phyloP scores from a whole-genome alignment of 2,329 filamentous ascomycete genomes.

The Zymoseptoria tritici region DNA sequence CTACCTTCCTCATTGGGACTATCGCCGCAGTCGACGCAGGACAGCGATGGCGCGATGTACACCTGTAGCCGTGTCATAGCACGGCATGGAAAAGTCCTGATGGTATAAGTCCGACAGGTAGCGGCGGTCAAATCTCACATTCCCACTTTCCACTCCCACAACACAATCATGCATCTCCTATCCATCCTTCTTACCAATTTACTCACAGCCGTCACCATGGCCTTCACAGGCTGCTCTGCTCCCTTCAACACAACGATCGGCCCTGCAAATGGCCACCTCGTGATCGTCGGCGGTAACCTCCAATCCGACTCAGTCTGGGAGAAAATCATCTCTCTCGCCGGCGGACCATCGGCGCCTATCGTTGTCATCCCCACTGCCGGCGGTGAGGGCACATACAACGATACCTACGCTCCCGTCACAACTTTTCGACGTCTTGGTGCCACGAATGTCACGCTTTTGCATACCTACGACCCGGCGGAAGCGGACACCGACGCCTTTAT shows the following conservation, averaged over 20 bases:
- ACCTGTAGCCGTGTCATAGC: not conserved
- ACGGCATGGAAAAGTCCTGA: not conserved
- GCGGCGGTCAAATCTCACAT: not conserved
- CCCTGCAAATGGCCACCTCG: constrained; percentile 15
- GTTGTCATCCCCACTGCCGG: constrained; percentile 18
- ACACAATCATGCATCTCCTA: not conserved
- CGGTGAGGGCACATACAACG: constrained; percentile 14
- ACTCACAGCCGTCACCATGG: not conserved
- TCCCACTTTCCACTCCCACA: not conserved
- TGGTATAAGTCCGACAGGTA: not conserved
- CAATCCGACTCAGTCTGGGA: constrained; percentile 13
- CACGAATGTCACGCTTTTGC: constrained; percentile 16
- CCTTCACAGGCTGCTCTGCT: not conserved
- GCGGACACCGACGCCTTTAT: constrained; percentile 18
- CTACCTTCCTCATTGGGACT: not conserved
- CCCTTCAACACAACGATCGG: constrained; percentile 8
- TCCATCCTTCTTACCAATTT: not conserved
- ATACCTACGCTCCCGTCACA: constrained; percentile 12
- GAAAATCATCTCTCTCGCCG: constrained; percentile 17
- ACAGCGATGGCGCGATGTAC: not conserved
- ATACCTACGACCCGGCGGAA: constrained; percentile 16
- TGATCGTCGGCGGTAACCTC: constrained; percentile 17
- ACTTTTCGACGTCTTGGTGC: constrained; percentile 14
- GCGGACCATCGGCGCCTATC: constrained; percentile 12
- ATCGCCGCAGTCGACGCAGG: not conserved